phyloP scores from a whole-genome alignment of 768 basidiomycete genomes.

The Hydnomerulius pinastri region DNA sequence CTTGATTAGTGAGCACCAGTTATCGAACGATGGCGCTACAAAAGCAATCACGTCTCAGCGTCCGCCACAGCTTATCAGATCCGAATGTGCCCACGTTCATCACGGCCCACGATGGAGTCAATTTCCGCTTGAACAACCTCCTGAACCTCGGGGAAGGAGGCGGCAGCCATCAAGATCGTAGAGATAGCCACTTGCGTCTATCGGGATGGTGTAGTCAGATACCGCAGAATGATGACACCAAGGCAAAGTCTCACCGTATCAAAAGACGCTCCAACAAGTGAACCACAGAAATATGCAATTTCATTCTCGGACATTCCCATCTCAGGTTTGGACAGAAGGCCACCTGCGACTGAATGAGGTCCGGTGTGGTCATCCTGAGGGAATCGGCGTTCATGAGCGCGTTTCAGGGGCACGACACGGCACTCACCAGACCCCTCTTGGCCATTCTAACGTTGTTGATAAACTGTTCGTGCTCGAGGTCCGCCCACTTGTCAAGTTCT shows the following conservation, averaged over 20 bases:
- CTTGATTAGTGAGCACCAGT: slow-evolving; percentile 26
- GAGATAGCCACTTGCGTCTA: slow-evolving; percentile 8
- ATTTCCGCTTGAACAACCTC: slow-evolving; percentile 34
- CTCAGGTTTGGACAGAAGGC: slow-evolving; percentile 45
- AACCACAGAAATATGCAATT: slow-evolving; percentile 55
- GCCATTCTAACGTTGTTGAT: slow-evolving; percentile 45
- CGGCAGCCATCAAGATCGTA: slow-evolving; percentile 31
- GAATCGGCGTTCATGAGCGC: neutral
- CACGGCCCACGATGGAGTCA: slow-evolving; percentile 31
- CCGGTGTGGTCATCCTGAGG: slow-evolving; percentile 3
- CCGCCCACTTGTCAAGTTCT: slow-evolving; percentile 51
- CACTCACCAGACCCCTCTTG: slow-evolving; percentile 40
- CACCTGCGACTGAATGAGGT: slow-evolving; percentile 44
- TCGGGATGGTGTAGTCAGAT: slow-evolving; percentile 44
- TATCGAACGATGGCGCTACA: slow-evolving; percentile 34
- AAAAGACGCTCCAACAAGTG: slow-evolving; percentile 61
- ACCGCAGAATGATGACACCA: slow-evolving; percentile 50
- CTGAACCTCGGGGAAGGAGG: slow-evolving; percentile 29
- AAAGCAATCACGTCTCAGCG: neutral
- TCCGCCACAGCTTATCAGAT: neutral
- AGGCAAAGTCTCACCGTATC: slow-evolving; percentile 39
- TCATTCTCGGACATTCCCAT: slow-evolving; percentile 52
- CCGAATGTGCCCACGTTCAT: slow-evolving; percentile 19
- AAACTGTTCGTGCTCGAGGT: slow-evolving; percentile 47
- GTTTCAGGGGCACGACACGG: slow-evolving; percentile 48